Conservation (phyloP, 805 yeast species). For the Suhomyces prunicola region DNA sequence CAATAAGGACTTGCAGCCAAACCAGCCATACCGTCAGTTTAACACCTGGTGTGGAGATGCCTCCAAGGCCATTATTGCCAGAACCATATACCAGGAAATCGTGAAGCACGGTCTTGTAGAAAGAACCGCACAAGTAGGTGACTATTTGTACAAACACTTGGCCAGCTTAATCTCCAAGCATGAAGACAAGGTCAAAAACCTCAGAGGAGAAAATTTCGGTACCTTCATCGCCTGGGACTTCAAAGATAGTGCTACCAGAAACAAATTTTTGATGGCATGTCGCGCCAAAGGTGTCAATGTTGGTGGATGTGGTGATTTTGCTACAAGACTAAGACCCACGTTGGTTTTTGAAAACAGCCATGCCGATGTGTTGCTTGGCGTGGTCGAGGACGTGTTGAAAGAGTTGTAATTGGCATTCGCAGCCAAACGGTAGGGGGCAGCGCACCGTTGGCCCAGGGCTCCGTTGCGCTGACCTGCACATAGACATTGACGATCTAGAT, state of each 20-base stretch:
- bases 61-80: conserved; percentile 62
- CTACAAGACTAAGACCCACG: conserved; percentile 65
- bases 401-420: background rate
- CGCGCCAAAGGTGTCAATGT: conserved; percentile 58
- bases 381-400: conserved; percentile 30
- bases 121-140: conserved; percentile 51
- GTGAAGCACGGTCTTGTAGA: conserved; percentile 46
- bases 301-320: conserved; percentile 63
- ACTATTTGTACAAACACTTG: conserved; percentile 47
- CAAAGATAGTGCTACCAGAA: conserved; percentile 42
- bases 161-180: conserved; percentile 35
- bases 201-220: conserved; percentile 63
- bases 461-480: background rate
- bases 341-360: conserved; percentile 60
- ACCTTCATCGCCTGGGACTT: conserved; percentile 67
- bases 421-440: background rate
- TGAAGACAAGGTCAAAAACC: conserved; percentile 42
- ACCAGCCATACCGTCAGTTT: conserved; percentile 64
- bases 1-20: conserved; percentile 57
- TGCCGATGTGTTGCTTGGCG: conserved; percentile 53
- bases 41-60: conserved; percentile 83
- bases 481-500: background rate
- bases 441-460: background rate
- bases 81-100: conserved; percentile 56
- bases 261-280: conserved; percentile 42